Percentiles rank a stretch among this genome's conserved stretches.
phyloP scores from a whole-genome alignment of 2,329 filamentous ascomycete species.

The Fusarium caatingaense region DNA sequence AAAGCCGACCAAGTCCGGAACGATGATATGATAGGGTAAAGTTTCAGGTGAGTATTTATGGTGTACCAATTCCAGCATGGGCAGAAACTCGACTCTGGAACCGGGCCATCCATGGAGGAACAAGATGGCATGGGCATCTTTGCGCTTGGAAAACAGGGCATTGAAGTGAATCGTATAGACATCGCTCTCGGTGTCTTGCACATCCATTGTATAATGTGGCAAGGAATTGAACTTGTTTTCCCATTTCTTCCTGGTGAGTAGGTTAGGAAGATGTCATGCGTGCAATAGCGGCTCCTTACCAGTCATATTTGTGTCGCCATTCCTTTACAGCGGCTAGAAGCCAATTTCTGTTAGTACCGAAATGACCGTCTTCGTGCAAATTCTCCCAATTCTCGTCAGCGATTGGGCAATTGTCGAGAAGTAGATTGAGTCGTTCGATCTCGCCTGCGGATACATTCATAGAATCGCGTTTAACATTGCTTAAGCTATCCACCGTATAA shows the following conservation, averaged over 20 bases:
- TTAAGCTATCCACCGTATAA: background rate
- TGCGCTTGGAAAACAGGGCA: background rate
- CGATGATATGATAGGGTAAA: background rate
- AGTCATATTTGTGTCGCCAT: background rate
- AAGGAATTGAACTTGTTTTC: background rate
- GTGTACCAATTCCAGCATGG: background rate
- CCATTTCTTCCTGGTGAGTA: background rate
- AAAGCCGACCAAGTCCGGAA: background rate
- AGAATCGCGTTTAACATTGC: accelerated
- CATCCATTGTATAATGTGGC: accelerated
- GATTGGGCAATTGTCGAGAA: background rate
- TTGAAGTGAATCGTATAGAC: background rate
- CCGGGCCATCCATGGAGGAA: background rate
- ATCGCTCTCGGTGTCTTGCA: background rate
- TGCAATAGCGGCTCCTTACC: background rate
- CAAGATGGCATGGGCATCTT: background rate
- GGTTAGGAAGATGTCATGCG: accelerated
- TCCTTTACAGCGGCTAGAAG: background rate
- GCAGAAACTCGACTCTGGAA: background rate
- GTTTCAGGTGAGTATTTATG: background rate
- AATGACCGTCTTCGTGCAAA: accelerated
- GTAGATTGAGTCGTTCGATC: accelerated
- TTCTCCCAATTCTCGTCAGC: background rate
- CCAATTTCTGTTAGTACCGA: background rate
- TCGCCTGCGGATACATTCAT: background rate